phyloP scores from a whole-genome alignment of 306 rosid genomes.

The Vachellia pachyceras region DNA sequence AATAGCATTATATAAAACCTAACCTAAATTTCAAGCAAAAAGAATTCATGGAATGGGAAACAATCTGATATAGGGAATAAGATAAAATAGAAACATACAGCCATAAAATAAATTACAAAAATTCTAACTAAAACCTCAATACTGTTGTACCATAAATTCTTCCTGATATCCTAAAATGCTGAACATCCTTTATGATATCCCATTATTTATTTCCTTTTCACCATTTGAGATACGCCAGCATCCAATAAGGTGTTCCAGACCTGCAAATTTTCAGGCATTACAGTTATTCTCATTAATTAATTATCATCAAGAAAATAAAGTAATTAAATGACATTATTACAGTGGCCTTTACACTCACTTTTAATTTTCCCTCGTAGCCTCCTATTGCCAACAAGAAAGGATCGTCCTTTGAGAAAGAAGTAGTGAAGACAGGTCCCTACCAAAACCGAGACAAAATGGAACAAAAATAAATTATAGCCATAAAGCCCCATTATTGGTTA shows the following conservation, averaged over 20 bases:
- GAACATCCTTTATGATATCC: not conserved
- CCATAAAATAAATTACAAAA: not conserved
- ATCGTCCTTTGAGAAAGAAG: conserved; percentile 76
- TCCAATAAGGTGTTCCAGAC: not conserved
- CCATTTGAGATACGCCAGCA: not conserved
- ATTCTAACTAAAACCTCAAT: not conserved
- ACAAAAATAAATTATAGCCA: conserved; percentile 2
- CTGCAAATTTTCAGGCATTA: not conserved
- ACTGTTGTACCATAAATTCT: not conserved
- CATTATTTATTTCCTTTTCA: not conserved
- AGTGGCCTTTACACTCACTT: conserved; percentile 54
- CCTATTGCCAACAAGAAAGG: conserved; percentile 90
- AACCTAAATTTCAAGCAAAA: not conserved
- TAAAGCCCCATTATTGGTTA: not conserved
- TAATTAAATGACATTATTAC: not conserved
- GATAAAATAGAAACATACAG: not conserved
- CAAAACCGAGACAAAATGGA: conserved; percentile 30
- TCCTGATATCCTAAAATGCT: not conserved
- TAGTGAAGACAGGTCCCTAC: conserved; percentile 84
- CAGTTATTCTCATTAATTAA: not conserved
- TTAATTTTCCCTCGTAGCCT: conserved; percentile 79
- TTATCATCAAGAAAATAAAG: not conserved
- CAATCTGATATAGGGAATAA: not conserved
- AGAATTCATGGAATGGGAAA: not conserved
- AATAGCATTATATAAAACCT: no score